Evolutionary conservation across 2,329 filamentous ascomycete genomes (phyloP).

Genomic region (Onygena corvina): DNA sequence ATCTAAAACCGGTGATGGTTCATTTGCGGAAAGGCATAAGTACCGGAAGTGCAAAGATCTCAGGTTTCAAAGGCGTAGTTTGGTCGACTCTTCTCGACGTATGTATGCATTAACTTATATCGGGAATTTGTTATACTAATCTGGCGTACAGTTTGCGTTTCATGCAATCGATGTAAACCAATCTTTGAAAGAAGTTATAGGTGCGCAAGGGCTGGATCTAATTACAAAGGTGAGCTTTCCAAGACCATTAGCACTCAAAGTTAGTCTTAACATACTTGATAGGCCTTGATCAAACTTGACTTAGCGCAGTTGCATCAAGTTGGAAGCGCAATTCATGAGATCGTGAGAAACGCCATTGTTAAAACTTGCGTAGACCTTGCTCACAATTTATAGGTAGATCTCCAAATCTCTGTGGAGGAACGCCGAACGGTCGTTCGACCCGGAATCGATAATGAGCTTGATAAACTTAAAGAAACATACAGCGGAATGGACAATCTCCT

Average conservation of each 20-base stretch:
- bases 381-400: slow-evolving; percentile 50
- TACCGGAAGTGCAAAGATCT: slow-evolving; percentile 37
- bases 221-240: slow-evolving; percentile 39
- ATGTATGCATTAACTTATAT: slow-evolving; percentile 15
- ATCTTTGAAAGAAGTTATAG: slow-evolving; percentile 45
- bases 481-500: slow-evolving; percentile 66
- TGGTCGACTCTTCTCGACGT: slow-evolving; percentile 59
- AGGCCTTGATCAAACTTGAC: slow-evolving; percentile 52
- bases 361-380: neutral
- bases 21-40: slow-evolving; percentile 70
- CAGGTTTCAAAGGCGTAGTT: slow-evolving; percentile 51
- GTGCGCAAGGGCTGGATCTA: slow-evolving; percentile 43
- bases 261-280: neutral
- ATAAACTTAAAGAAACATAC: slow-evolving; percentile 64
- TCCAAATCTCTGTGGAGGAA: slow-evolving; percentile 60
- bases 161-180: slow-evolving; percentile 59
- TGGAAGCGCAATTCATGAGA: slow-evolving; percentile 58
- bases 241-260: neutral
- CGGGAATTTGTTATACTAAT: neutral
- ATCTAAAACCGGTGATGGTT: slow-evolving; percentile 56
- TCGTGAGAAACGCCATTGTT: slow-evolving; percentile 29
- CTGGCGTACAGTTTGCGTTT: slow-evolving; percentile 50
- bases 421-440: slow-evolving; percentile 59
- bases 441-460: slow-evolving; percentile 62
- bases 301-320: slow-evolving; percentile 49